Evolutionary conservation across 2,329 filamentous ascomycete genomes (phyloP), one percentile per base, ranked within the genome.

Genomic region (Neobulgaria alba): DNA sequence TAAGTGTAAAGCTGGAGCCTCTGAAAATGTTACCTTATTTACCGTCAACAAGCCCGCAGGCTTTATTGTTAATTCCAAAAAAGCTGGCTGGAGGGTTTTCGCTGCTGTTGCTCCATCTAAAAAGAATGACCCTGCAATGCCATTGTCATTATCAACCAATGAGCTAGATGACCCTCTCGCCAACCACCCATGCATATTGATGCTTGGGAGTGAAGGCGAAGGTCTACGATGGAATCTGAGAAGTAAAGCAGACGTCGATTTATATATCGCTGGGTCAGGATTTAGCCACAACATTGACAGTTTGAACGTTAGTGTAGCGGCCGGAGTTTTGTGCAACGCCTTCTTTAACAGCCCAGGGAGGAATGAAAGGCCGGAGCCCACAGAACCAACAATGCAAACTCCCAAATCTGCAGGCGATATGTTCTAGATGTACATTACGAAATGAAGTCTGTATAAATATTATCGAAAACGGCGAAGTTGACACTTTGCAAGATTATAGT

Each of bases 241-340:
- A 51, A 75, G 72, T 31, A 70, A 75, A 42, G 81, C 85, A 0
- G 77, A 94, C 50, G 68, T 67, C 20, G 69, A 79, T 51, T 54
- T 82, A 3, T 75, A 79, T 5, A 85, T 98, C 39, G 72, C 71
- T 50, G 71, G 62, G 31, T 41, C 43, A 36, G 45, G 42, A 5
- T 65, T 57, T 47, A 67, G 55, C 58, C 73, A 56, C 59, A 78
- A 51, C 58, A 78, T 98, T 2, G 90, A 96, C 62, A 95, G 88
- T 61, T 65, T 98, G 60, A 96, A 98, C 59, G 92, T 96, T 29
- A 87, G 85, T 57, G 89, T 94, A 15, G 90, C 92, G 1, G 78
- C 85, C 5, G 87, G 78, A 1, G 66, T 96, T 36, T 64, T 96
- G 37, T 81, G 80, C 47, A 73, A 80, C 48, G 69, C 80, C 0